A percentile compares a stretch with the other conserved stretches of the same genome.
Conservation (phyloP, 331 rosid species). For the Arachis monticola region DNA sequence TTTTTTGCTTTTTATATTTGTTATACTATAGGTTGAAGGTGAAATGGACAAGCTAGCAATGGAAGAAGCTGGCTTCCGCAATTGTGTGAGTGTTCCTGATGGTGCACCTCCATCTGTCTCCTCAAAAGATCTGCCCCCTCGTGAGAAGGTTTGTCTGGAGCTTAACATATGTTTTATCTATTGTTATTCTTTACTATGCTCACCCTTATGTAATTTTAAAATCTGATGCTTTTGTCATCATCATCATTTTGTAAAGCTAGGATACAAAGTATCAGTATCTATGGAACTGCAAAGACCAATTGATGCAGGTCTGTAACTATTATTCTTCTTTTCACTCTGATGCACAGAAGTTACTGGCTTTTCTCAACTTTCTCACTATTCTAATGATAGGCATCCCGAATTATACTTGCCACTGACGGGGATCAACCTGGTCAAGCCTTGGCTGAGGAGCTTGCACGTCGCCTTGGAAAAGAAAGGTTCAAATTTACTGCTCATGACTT, state of each 20-base stretch:
- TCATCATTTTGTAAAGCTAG: slow-evolving; percentile 80
- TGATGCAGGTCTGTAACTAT: slow-evolving; percentile 61
- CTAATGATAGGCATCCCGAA: slow-evolving; percentile 79
- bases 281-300: slow-evolving; percentile 91
- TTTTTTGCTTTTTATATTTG: slow-evolving; percentile 38
- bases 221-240: slow-evolving; percentile 59
- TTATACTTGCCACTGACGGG: slow-evolving; percentile 95
- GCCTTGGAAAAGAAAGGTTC: slow-evolving; percentile 93
- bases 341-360: slow-evolving; percentile 1
- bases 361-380: slow-evolving; percentile 19
- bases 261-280: slow-evolving; percentile 90
- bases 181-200: slow-evolving; percentile 23
- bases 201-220: slow-evolving; percentile 23
- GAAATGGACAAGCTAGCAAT: slow-evolving; percentile 97
- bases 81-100: slow-evolving; percentile 97
- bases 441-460: slow-evolving; percentile 99
- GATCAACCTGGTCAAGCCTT: slow-evolving; percentile 97
- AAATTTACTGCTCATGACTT: slow-evolving; percentile 5
- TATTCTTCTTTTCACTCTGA: slow-evolving; percentile 1
- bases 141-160: slow-evolving; percentile 62
- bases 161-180: slow-evolving; percentile 9
- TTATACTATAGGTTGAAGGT: slow-evolving; percentile 83
- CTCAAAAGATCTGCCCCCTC: slow-evolving; percentile 68
- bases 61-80: slow-evolving; percentile 97
- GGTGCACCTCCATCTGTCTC: slow-evolving; percentile 92